Base-by-base conservation (phyloP, 495 filamentous ascomycete species). In the Penicillium robsamsonii region DNA sequence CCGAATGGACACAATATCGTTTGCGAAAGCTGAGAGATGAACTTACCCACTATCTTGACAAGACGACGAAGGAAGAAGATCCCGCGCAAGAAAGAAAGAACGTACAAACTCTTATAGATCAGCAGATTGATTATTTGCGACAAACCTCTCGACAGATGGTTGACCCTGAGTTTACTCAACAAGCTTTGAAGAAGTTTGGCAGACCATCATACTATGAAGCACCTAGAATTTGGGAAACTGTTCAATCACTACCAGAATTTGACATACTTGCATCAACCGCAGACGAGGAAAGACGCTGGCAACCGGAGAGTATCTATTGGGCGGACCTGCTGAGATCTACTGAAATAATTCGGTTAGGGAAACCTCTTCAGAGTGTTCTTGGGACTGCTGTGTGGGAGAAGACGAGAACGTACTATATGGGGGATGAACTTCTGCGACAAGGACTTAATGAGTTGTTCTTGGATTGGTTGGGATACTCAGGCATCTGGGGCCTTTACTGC, bases 1-100 rank as follows among this genome's bases (percentile, higher is more conserved):
- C 55, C 0, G 63, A 74, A 55, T 74, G 70, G 70, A 57, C 55
- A 5, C 22, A 55, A 4, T 70, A 67, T 44, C 65, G 70, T 8
- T 46, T 69, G 13, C 56, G 53, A 37, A 62, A 59, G 31, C 9
- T 59, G 13, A 51, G 47, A 35, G 60, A 62, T 20, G 60, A 62
- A 11, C 58, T 62, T 24, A 55, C 33, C 18, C 15, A 58, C 17
- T 55, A 55, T 41, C 51, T 62, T 3, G 38, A 56, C 4, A 41
- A 41, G 31, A 25, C 29, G 17, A 47, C 43, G 24, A 38, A 53
- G 3, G 50, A 49, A 27, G 25, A 51, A 4, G 20, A 45, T 18
- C 30, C 38, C 15, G 24, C 46, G n/a, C 37, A 53, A 29, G 44
- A 50, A 25, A 37, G 17, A 38, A 30, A 55, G 17, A 17, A 40